phyloP scores from a whole-genome alignment of 441 rosid species.

The Macaranga tanarius region DNA sequence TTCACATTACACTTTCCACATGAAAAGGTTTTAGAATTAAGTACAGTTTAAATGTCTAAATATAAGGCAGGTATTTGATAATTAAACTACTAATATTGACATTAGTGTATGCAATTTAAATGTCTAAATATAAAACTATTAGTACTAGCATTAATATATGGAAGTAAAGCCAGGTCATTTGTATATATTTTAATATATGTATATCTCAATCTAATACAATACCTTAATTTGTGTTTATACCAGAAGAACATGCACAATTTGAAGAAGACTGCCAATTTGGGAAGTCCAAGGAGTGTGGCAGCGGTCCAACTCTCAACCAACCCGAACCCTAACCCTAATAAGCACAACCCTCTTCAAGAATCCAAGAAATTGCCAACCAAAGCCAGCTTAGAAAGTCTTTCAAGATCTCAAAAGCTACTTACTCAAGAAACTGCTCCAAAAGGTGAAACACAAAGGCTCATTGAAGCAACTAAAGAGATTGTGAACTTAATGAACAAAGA shows the following conservation, averaged over 20 bases:
- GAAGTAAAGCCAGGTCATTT: too few relatives aligned
- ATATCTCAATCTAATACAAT: background rate
- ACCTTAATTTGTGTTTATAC: background rate
- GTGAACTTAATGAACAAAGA: conserved; percentile 46
- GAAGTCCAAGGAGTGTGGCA: conserved; percentile 25
- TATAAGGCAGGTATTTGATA: background rate
- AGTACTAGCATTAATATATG: too few relatives aligned
- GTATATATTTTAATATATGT: too few relatives aligned
- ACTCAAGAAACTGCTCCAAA: background rate
- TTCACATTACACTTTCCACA: too few relatives aligned
- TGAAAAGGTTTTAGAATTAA: too few relatives aligned
- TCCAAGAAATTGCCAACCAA: conserved; percentile 24
- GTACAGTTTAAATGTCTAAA: too few relatives aligned
- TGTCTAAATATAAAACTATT: too few relatives aligned
- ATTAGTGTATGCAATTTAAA: too few relatives aligned
- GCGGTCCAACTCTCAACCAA: conserved; percentile 16
- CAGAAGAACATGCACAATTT: conserved; percentile 23
- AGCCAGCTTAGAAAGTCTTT: conserved; percentile 25
- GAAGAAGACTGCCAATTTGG: conserved; percentile 23
- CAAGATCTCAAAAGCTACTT: conserved; percentile 12
- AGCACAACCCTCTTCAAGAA: conserved; percentile 19
- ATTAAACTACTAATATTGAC: too few relatives aligned
- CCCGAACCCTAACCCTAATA: background rate
- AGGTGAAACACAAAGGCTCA: conserved; percentile 30
- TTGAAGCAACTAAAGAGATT: conserved; percentile 38